These are phyloP conservation scores for Aspergillus sp. DNA, from an alignment of 2,329 filamentous ascomycete species.

Conservation along the genomic window DNA sequence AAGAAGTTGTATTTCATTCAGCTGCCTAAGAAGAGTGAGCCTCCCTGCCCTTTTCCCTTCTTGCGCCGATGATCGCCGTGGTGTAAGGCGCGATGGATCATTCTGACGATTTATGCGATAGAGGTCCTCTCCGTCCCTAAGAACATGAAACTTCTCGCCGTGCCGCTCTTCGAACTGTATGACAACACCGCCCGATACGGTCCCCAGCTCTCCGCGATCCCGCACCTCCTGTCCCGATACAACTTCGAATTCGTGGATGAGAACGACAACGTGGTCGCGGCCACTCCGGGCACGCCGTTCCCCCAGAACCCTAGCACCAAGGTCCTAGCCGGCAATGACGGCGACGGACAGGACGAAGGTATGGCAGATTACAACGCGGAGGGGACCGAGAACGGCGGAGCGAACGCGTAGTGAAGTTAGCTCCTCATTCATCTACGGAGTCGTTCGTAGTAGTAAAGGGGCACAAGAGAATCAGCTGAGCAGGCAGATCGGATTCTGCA, in stretches of 20 bases:
- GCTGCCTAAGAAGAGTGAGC: constrained; percentile 82
- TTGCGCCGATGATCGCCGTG: neutral
- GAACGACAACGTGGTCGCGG: constrained; percentile 79
- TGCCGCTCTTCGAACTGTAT: constrained; percentile 96
- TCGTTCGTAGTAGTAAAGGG: neutral
- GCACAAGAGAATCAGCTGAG: neutral
- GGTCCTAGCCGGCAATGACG: constrained; percentile 57
- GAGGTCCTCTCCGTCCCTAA: constrained; percentile 96
- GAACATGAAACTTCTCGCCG: constrained; percentile 98
- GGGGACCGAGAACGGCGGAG: constrained; percentile 22
- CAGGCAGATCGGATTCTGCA: neutral
- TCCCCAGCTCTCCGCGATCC: constrained; percentile 92
- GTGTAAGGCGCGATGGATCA: neutral
- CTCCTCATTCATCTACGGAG: neutral
- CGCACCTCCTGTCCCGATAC: constrained; percentile 89
- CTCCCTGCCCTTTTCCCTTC: neutral
- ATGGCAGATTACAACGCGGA: constrained; percentile 34
- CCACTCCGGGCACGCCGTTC: constrained; percentile 71
- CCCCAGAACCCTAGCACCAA: constrained; percentile 62
- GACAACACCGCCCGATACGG: constrained; percentile 95
- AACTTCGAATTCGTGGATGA: constrained; percentile 98
- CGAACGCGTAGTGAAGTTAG: constrained; percentile 14
- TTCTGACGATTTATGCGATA: constrained; percentile 37
- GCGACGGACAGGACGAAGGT: constrained; percentile 32
- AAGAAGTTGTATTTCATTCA: constrained; percentile 99